Conservation (phyloP, 148 eudicot genomes). For the Vaccinium darrowii region DNA sequence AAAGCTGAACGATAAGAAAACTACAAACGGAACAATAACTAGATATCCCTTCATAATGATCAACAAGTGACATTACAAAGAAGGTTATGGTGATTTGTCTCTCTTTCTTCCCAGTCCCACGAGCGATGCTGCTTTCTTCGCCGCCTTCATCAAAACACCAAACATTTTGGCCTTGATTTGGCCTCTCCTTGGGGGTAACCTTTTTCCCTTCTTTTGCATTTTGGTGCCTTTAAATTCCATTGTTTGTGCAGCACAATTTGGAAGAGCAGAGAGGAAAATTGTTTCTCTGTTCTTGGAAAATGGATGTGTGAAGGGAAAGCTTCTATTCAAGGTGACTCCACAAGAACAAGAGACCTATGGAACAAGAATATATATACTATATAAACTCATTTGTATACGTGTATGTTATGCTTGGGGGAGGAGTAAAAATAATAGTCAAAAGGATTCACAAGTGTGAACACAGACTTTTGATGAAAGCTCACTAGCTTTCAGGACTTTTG, state of each 20-base stretch:
- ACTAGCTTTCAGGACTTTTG: too few species aligned
- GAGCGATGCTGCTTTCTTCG: neutral
- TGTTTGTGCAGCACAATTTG: neutral
- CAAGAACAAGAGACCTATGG: neutral
- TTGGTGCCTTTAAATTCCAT: conserved; percentile 1
- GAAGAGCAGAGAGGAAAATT: neutral
- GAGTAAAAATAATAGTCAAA: neutral
- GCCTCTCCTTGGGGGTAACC: neutral
- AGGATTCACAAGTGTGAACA: neutral
- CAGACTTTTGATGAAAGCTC: too few species aligned
- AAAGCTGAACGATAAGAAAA: too few species aligned
- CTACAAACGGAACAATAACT: too few species aligned
- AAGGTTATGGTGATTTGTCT: neutral
- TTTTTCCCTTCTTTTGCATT: neutral
- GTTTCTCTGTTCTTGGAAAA: neutral
- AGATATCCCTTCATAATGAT: too few species aligned
- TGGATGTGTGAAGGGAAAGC: neutral
- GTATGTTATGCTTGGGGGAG: neutral
- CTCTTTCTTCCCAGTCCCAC: neutral
- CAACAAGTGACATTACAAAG: neutral
- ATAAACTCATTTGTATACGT: neutral
- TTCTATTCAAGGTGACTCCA: neutral
- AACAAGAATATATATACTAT: neutral
- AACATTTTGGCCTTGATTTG: neutral
- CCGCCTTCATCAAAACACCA: neutral